These are phyloP conservation scores for Verticillium longisporum DNA, from an alignment of 2,329 filamentous ascomycete species.

Conservation along the genomic window DNA sequence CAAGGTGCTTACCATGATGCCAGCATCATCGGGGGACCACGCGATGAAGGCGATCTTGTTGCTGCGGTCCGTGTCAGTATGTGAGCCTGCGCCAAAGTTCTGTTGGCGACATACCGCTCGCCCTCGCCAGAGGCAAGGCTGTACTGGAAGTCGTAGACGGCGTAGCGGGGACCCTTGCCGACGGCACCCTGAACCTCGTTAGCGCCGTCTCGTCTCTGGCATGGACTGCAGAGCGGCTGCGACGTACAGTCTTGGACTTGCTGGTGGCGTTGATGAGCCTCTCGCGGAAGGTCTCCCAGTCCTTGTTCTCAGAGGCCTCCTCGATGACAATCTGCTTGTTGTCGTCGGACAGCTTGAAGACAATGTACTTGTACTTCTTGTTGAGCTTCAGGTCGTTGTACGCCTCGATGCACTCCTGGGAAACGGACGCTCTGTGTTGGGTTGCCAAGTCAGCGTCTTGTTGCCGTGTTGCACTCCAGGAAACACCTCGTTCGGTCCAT, in stretches of 20 bases:
- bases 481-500: conserved; percentile 1
- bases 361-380: conserved; percentile 79
- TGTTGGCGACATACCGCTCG: conserved; percentile 44
- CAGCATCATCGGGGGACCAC: conserved; percentile 77
- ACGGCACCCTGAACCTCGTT: conserved; percentile 39
- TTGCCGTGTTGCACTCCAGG: neutral
- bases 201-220: neutral
- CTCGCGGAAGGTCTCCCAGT: conserved; percentile 70
- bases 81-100: neutral
- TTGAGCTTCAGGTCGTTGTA: conserved; percentile 81
- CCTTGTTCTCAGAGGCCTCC: conserved; percentile 57
- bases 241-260: conserved; percentile 61
- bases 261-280: conserved; percentile 67
- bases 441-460: neutral
- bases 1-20: conserved; percentile 58
- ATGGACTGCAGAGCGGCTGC: neutral
- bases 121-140: conserved; percentile 66
- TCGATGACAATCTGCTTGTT: conserved; percentile 78
- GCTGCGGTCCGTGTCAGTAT: conserved; percentile 28
- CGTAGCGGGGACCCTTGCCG: conserved; percentile 70
- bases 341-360: conserved; percentile 82
- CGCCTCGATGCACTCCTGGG: conserved; percentile 60
- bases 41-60: conserved; percentile 75
- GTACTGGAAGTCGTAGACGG: conserved; percentile 81
- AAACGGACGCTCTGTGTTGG: conserved; percentile 59